A percentile compares a stretch with the other conserved stretches of the same genome.
Conservation (phyloP, 148 eudicot genomes). For the Persicaria maculosa region DNA sequence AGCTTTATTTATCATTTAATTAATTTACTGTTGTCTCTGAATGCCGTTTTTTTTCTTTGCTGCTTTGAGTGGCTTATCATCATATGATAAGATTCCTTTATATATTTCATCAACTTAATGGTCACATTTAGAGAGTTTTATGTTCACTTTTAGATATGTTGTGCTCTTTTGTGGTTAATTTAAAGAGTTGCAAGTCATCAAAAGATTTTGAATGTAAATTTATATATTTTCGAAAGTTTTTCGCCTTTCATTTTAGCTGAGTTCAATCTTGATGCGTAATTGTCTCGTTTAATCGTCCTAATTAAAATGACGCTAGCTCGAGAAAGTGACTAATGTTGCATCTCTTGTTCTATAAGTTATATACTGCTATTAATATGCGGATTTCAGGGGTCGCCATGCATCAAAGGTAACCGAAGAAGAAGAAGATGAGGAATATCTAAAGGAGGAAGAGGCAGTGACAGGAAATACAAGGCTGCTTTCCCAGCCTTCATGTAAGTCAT, state of each 20-base stretch:
- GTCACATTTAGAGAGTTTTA: not conserved
- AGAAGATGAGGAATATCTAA: slow-evolving; percentile 90
- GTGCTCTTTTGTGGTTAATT: not conserved
- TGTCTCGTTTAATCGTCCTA: not conserved
- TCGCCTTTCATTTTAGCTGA: not conserved
- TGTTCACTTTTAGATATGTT: not conserved
- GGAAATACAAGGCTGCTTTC: slow-evolving; percentile 76
- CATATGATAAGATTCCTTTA: not conserved
- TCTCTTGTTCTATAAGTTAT: not conserved
- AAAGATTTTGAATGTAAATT: not conserved
- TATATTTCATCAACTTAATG: not conserved
- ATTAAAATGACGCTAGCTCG: not conserved
- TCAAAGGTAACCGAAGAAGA: slow-evolving; percentile 95
- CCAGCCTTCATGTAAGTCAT: slow-evolving; percentile 81
- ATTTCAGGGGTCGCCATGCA: slow-evolving; percentile 91
- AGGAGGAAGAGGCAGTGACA: slow-evolving; percentile 93
- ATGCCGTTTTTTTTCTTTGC: not conserved
- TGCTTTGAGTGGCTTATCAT: not conserved
- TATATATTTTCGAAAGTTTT: not conserved
- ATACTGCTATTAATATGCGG: slow-evolving; percentile 7
- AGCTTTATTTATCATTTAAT: not conserved
- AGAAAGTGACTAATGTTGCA: not conserved
- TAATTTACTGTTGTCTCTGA: not conserved
- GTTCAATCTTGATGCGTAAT: not conserved
- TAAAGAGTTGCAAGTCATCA: not conserved